Conservation (phyloP, 495 filamentous ascomycete genomes). For the Talaromyces nanjingensis region DNA sequence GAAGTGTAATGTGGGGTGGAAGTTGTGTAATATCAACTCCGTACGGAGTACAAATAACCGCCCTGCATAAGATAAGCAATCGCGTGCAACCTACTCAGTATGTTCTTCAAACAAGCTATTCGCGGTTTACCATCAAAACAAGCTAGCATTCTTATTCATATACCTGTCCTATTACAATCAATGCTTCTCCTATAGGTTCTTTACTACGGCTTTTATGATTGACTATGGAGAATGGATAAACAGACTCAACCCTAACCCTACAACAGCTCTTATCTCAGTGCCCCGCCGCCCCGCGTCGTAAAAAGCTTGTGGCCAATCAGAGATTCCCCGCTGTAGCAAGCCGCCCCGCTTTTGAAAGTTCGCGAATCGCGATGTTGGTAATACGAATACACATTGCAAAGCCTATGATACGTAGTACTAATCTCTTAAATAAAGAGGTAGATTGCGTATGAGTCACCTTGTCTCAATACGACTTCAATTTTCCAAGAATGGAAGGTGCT, state of each 20-base stretch:
- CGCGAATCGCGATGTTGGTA: background rate
- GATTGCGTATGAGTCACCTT: background rate
- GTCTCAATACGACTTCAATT: background rate
- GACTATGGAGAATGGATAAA: too few relatives aligned
- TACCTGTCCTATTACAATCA: too few relatives aligned
- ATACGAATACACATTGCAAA: background rate
- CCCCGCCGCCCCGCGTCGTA: background rate
- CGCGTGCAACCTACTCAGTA: too few relatives aligned
- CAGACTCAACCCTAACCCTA: background rate
- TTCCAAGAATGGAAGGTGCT: background rate
- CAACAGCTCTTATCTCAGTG: background rate
- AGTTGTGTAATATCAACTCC: background rate
- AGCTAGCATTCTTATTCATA: too few relatives aligned
- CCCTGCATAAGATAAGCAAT: background rate
- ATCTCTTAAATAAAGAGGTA: background rate
- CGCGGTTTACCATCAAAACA: too few relatives aligned
- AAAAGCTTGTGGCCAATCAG: background rate
- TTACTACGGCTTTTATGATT: too few relatives aligned
- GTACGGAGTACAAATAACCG: background rate
- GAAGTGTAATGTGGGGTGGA: background rate
- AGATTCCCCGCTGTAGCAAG: background rate
- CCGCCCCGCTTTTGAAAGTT: background rate
- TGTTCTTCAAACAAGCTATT: too few relatives aligned
- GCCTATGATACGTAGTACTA: too few relatives aligned
- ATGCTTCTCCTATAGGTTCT: too few relatives aligned